Conservation (phyloP, 306 rosid species). For the Castanea sativa region DNA sequence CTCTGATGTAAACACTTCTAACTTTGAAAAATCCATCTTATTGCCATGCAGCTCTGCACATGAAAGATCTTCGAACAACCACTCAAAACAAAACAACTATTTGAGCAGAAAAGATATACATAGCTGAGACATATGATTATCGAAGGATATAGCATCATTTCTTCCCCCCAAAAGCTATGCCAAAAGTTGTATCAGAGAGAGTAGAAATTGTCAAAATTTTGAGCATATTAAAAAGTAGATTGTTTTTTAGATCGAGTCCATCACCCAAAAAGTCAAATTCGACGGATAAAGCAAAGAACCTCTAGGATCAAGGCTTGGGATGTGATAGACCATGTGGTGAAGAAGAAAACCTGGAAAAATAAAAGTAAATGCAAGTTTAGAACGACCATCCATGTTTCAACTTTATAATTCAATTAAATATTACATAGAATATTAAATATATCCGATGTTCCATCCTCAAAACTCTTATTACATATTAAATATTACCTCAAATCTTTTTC, state of each 20-base stretch:
- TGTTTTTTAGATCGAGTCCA: not conserved
- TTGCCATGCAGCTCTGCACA: conserved; percentile 19
- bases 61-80: not conserved
- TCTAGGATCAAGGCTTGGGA: not conserved
- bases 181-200: not conserved
- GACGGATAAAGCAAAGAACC: not conserved
- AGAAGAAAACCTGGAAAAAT: not conserved
- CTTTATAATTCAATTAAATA: not conserved
- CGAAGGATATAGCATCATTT: not conserved
- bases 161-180: not conserved
- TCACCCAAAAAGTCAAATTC: not conserved
- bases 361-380: not conserved
- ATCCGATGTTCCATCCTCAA: not conserved
- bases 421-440: not conserved
- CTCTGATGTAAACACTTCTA: conserved; percentile 33
- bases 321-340: not conserved
- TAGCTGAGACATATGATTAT: not conserved
- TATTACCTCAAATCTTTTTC: not conserved
- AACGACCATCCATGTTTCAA: not conserved
- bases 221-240: not conserved
- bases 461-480: not conserved
- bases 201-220: not conserved
- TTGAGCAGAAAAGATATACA: not conserved
- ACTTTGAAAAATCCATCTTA: conserved; percentile 34
- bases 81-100: not conserved